A percentile compares a stretch with the other conserved stretches of the same genome.
phyloP scores from a whole-genome alignment of 169 alveolate genomes.

The Besnoitia besnoiti region DNA sequence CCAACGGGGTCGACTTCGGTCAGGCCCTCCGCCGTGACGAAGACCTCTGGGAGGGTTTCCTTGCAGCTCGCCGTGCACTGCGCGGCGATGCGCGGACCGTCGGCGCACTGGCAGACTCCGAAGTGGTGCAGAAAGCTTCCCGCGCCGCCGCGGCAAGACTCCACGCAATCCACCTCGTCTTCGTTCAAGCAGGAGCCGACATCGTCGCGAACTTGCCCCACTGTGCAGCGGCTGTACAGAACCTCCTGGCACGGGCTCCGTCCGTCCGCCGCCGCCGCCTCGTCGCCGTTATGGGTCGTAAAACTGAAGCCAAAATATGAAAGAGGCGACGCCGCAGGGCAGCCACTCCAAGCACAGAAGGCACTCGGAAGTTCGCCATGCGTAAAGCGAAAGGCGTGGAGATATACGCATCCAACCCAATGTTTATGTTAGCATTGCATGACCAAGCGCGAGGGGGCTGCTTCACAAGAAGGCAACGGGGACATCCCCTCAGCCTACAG shows the following conservation, averaged over 20 bases:
- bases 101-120: conserved; percentile 66
- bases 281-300: neutral
- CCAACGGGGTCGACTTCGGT: neutral
- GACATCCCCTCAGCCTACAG: no score
- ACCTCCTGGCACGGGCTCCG: conserved; percentile 24
- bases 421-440: no score
- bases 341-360: no score
- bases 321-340: neutral
- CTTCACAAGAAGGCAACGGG: no score
- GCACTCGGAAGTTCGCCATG: neutral
- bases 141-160: conserved; percentile 58
- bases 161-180: conserved; percentile 47
- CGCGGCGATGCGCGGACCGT: conserved; percentile 37
- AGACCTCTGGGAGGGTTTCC: conserved; percentile 40
- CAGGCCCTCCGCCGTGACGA: neutral
- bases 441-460: no score
- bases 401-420: no score
- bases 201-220: conserved; percentile 27
- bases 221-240: conserved; percentile 2
- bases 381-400: no score
- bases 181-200: conserved; percentile 47
- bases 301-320: neutral
- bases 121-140: conserved; percentile 45
- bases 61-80: conserved; percentile 60
- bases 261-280: neutral